Conservation (phyloP, 2,329 filamentous ascomycete genomes). For the Talaromyces sp. region DNA sequence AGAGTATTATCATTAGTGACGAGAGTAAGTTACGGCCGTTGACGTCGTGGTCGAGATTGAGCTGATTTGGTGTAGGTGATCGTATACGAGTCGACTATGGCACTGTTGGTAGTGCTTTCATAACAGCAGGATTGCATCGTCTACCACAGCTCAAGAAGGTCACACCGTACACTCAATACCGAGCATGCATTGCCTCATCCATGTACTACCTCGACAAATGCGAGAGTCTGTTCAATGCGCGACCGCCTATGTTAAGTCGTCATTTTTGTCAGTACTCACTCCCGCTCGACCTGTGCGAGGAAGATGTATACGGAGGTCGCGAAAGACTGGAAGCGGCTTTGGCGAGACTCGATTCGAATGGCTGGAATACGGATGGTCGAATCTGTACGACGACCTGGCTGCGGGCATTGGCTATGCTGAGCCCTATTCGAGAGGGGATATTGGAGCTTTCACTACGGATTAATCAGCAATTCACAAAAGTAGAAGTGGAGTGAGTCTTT, state of each 20-base stretch:
- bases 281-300: constrained; percentile 9
- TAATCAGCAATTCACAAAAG: not conserved
- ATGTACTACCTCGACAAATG: constrained; percentile 10
- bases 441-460: constrained; percentile 11
- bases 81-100: not conserved
- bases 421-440: constrained; percentile 10
- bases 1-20: not conserved
- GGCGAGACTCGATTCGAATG: constrained; percentile 11
- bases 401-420: constrained; percentile 7
- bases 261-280: not conserved
- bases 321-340: constrained; percentile 6
- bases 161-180: constrained; percentile 2
- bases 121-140: not conserved
- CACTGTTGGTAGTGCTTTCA: constrained; percentile 1
- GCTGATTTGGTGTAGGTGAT: not conserved
- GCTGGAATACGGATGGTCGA: constrained; percentile 11
- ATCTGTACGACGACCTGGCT: constrained; percentile 2
- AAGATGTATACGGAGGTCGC: not conserved
- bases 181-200: constrained; percentile 3
- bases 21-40: not conserved
- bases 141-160: not conserved
- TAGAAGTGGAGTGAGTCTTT: not conserved
- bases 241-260: constrained; percentile 8
- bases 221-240: not conserved
- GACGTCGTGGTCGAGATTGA: not conserved